Evolutionary conservation across 148 eudicot species (phyloP).

Genomic region (Dysphania ambrosioides): DNA sequence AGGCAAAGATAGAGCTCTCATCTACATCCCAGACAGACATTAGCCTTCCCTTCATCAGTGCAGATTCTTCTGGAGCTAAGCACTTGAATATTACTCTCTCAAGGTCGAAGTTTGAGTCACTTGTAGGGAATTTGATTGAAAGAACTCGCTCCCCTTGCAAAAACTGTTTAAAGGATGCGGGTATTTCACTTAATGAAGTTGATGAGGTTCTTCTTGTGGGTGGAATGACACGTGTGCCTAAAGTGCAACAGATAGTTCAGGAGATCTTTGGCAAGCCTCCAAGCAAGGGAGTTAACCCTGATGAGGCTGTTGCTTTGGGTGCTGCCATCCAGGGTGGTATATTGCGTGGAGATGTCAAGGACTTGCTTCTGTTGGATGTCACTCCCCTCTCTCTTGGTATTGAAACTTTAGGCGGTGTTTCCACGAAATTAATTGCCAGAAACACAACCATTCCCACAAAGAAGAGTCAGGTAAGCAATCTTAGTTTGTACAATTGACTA

Average conservation of each 20-base stretch:
- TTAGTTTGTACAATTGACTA: too few species aligned
- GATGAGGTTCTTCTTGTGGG: slow-evolving; percentile 96
- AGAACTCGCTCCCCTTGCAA: slow-evolving; percentile 77
- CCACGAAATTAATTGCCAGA: slow-evolving; percentile 78
- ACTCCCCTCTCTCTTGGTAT: slow-evolving; percentile 95
- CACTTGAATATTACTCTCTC: slow-evolving; percentile 88
- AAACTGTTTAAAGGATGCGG: slow-evolving; percentile 90
- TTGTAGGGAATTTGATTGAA: slow-evolving; percentile 76
- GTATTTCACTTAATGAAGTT: slow-evolving; percentile 59
- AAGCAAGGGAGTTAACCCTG: slow-evolving; percentile 96
- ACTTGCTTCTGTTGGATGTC: slow-evolving; percentile 89
- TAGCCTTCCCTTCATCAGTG: slow-evolving; percentile 86
- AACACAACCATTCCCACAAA: slow-evolving; percentile 95
- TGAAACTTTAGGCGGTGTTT: slow-evolving; percentile 93
- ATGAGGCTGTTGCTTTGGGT: slow-evolving; percentile 98
- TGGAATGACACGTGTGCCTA: slow-evolving; percentile 95
- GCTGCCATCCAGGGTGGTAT: slow-evolving; percentile 99
- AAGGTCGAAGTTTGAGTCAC: slow-evolving; percentile 81
- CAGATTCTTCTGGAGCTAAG: slow-evolving; percentile 88
- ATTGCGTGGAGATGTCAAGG: slow-evolving; percentile 93
- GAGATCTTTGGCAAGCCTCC: slow-evolving; percentile 88
- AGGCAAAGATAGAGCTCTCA: slow-evolving; percentile 91
- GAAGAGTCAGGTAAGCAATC: slow-evolving; percentile 76
- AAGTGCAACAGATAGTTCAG: slow-evolving; percentile 71
- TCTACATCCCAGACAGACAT: slow-evolving; percentile 95